Evolutionary conservation across 1,284 basidiomycete genomes (phyloP).

Genomic region (Ganoderma multipileum): DNA sequence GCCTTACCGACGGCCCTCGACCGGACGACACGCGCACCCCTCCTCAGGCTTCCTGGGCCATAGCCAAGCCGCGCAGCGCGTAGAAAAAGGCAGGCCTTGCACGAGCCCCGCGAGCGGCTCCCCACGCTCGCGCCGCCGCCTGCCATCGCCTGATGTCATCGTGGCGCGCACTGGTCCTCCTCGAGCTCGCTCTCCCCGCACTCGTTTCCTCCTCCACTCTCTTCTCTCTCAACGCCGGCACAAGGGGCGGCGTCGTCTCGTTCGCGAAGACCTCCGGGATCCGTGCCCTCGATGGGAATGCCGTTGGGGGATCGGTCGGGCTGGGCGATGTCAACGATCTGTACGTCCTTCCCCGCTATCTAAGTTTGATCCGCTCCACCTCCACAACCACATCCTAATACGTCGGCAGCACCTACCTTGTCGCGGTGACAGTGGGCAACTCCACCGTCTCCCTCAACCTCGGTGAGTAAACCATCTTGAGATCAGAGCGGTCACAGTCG

Average conservation of each 20-base stretch:
- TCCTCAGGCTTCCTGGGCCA: not conserved
- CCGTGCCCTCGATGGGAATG: conserved; percentile 24
- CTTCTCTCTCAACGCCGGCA: conserved; percentile 1
- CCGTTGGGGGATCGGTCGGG: conserved; percentile 34
- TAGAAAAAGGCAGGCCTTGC: conserved; percentile 1
- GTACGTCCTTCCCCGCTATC: conserved; percentile 28
- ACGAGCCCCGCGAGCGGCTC: not conserved
- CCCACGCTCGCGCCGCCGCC: not conserved
- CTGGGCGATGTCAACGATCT: conserved; percentile 38
- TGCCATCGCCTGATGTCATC: not conserved
- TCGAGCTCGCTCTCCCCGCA: conserved; percentile 17
- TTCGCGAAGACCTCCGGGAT: conserved; percentile 18
- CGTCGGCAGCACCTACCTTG: conserved; percentile 37
- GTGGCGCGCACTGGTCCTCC: conserved; percentile 1
- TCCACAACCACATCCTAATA: not conserved
- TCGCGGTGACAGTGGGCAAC: conserved; percentile 36
- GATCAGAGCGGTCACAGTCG: not conserved
- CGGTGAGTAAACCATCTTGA: conserved; percentile 27
- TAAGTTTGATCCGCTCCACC: conserved; percentile 1
- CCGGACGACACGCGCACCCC: not conserved
- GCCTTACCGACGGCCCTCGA: conserved; percentile 3
- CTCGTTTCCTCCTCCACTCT: conserved; percentile 14
- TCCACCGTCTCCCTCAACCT: conserved; percentile 40
- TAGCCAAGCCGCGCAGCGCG: not conserved
- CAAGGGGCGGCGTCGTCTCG: conserved; percentile 6